phyloP scores from a whole-genome alignment of 2,329 filamentous ascomycete genomes.

The Calonectria pteridis region DNA sequence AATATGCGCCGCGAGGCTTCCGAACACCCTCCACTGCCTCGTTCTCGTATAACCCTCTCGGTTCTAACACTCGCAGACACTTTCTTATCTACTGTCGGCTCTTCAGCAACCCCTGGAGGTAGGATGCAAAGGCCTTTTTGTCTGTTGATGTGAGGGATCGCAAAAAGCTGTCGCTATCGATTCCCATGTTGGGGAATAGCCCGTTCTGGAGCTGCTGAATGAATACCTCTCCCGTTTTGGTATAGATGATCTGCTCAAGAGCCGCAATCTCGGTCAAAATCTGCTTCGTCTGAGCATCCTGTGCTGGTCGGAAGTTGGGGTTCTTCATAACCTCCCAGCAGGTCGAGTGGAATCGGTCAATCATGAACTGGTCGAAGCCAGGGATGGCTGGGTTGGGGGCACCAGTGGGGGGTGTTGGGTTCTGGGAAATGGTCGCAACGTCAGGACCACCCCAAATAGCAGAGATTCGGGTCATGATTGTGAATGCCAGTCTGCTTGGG shows the following conservation, averaged over 20 bases:
- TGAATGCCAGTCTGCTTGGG: conserved; percentile 80
- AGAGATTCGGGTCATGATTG: conserved; percentile 85
- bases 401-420: conserved; percentile 62
- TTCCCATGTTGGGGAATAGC: conserved; percentile 75
- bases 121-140: conserved; percentile 73
- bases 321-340: conserved; percentile 91
- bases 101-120: conserved; percentile 71
- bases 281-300: conserved; percentile 88
- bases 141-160: conserved; percentile 69
- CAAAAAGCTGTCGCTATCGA: conserved; percentile 72
- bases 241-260: conserved; percentile 89
- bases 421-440: conserved; percentile 68
- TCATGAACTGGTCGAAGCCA: conserved; percentile 92
- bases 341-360: conserved; percentile 87
- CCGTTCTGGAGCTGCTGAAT: conserved; percentile 74
- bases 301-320: conserved; percentile 80
- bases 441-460: conserved; percentile 92
- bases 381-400: conserved; percentile 74
- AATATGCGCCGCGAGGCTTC: conserved; percentile 46
- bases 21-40: conserved; percentile 26
- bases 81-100: conserved; percentile 49
- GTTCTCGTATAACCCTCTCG: conserved; percentile 51
- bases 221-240: conserved; percentile 88
- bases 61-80: background rate
- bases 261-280: conserved; percentile 89